Evolutionary conservation across 2,329 filamentous ascomycete genomes (phyloP).

Genomic region (Aureobasidium pullulans): DNA sequence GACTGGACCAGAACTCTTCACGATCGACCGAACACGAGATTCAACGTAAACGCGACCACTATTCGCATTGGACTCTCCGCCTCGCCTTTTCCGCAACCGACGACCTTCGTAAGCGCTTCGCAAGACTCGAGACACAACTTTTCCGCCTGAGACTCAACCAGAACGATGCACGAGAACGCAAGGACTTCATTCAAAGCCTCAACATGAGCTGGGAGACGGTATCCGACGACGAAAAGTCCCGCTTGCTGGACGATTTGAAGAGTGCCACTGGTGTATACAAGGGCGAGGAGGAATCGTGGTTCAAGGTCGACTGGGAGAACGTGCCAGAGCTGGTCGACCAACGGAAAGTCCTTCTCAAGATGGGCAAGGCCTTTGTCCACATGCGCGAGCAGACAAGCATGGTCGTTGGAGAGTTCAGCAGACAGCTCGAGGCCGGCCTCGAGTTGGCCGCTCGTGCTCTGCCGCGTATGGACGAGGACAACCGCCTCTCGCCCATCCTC

Average conservation of each 20-base stretch:
- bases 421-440: slow-evolving; percentile 69
- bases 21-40: slow-evolving; percentile 49
- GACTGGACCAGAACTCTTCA: slow-evolving; percentile 69
- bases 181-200: slow-evolving; percentile 67
- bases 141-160: slow-evolving; percentile 74
- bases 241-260: slow-evolving; percentile 54
- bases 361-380: slow-evolving; percentile 86
- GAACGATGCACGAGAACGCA: slow-evolving; percentile 67
- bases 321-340: slow-evolving; percentile 85
- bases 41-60: slow-evolving; percentile 91
- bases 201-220: slow-evolving; percentile 82
- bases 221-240: slow-evolving; percentile 68
- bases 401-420: slow-evolving; percentile 79
- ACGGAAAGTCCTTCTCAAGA: slow-evolving; percentile 66
- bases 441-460: slow-evolving; percentile 89
- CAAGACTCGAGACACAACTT: slow-evolving; percentile 78
- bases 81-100: slow-evolving; percentile 89
- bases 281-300: slow-evolving; percentile 76
- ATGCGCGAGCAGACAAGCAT: slow-evolving; percentile 79
- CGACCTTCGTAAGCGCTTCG: slow-evolving; percentile 79
- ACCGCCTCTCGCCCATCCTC: slow-evolving; percentile 70
- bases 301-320: slow-evolving; percentile 92
- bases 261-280: slow-evolving; percentile 47
- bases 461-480: slow-evolving; percentile 90
- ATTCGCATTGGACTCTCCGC: slow-evolving; percentile 92